Evolutionary conservation across 2,329 filamentous ascomycete species (phyloP), one percentile per base, ranked within the genome.

Genomic region (Neobulgaria alba): DNA sequence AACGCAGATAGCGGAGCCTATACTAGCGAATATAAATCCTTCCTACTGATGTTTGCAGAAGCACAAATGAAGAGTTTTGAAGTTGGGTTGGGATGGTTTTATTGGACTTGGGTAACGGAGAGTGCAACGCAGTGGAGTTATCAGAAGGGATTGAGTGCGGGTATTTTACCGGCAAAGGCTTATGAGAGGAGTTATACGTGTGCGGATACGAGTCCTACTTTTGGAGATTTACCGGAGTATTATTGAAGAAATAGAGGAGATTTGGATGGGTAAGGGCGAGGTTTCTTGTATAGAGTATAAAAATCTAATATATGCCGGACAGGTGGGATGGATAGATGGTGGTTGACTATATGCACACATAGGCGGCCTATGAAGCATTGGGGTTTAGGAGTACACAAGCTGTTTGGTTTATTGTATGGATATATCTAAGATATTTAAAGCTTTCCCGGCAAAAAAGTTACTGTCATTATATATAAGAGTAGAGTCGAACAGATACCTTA

Each of bases 21-120:
- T 68, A 78, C 73, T 29, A 67, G 68, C 43, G 66, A 68, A 3
- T 98, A 98, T 66, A 95, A 92, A 66, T 67, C 79, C 52, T 96
- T 90, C 64, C 68, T 98, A 48, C 75, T 77, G 50, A 85, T 85
- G 64, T 96, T 96, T 64, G 92, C 92, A 4, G 82, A 95, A 64
- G 92, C 89, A 39, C 92, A 98, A 67, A 98, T 98, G 86, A 73
- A 82, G 54, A 85, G 81, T 44, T 98, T 96, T 58, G 90, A 96
- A 63, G 79, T 82, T 48, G 87, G 85, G 4, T 92, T 85, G 82
- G 92, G 92, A 36, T 98, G 92, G 92, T 95, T 94, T 67, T 98
- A 98, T 66, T 98, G 92, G 92, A 96, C 89, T 23, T 94, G 92
- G 90, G 77, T 88, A 64, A 95, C 90, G 20, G 90, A 96, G 68